Base-by-base conservation (phyloP, 1,284 basidiomycete genomes). In the Fomitopsis betulina region DNA sequence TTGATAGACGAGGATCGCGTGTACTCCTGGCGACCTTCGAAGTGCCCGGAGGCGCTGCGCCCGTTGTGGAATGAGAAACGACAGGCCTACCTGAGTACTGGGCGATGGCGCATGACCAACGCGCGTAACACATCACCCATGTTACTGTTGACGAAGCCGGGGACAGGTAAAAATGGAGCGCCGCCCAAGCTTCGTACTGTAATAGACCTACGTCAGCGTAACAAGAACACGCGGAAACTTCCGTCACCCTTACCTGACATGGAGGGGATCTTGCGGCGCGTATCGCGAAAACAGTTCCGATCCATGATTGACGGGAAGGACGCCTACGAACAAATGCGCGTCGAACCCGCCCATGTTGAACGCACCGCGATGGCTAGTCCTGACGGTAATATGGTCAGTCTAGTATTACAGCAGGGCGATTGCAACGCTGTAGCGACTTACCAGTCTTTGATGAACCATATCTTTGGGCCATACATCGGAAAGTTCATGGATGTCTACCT, bases 391-490 rank as follows among this genome's bases (percentile, higher is more conserved):
- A 74, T 75, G 70, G 66, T 67, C 6, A 73, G 71, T 57, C 47
- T 67, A 3, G 71, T 76, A 0, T 58, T 76, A 55, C 73, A 75
- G 50, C 65, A 67, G 35, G 73, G 74, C 0, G 71, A 76, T 49
- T 73, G 71, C 35, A 76, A 76, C 60, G 71, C 65, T 17, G 45
- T 55, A 0, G 69, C 73, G 2, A 75, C 70, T 0, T 74, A 69
- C 61, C 72, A 74, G 59, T 51, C 67, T n/a, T 50, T 73, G 0
- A 73, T 74, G 72, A 73, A 66, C 35, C 56, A 67, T 54, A 63
- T 73, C 0, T 73, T 73, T 43, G 62, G 54, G 13, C 58, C 62
- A 0, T 63, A 66, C 53, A 59, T 72, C 17, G 68, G 67, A 4
- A 56, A 60, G 6, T 67, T 52, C n/a, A 57, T 57, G 56, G 56